A percentile compares a stretch with the other conserved stretches of the same genome.
phyloP scores from a whole-genome alignment of 2,329 filamentous ascomycete genomes.

The Epichloe typhina region DNA sequence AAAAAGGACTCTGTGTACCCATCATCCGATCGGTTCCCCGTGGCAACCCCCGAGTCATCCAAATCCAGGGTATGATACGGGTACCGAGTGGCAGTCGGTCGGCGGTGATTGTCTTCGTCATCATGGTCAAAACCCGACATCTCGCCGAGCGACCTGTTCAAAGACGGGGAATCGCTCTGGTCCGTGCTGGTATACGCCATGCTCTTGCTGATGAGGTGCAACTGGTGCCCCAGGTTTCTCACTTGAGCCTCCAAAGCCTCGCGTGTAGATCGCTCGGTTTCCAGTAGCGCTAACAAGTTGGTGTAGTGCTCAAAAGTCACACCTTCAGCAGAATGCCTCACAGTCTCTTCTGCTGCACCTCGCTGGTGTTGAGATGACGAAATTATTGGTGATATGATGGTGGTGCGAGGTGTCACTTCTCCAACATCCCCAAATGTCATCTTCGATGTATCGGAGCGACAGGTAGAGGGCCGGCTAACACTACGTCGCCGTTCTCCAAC shows the following conservation, averaged over 20 bases:
- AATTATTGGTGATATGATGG: conserved; percentile 17
- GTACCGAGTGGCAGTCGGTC: background rate
- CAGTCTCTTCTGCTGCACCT: conserved; percentile 11
- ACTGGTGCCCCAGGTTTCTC: conserved; percentile 34
- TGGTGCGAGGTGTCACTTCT: conserved; percentile 27
- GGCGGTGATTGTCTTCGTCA: conserved; percentile 21
- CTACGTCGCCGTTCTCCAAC: conserved; percentile 1
- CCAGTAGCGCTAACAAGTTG: conserved; percentile 37
- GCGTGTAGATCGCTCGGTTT: conserved; percentile 43
- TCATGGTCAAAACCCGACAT: conserved; percentile 31
- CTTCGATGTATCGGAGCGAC: conserved; percentile 27
- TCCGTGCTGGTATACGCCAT: conserved; percentile 10
- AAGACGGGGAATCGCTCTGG: conserved; percentile 18
- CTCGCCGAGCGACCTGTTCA: conserved; percentile 23
- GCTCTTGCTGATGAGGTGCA: conserved; percentile 33
- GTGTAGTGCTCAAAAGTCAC: conserved; percentile 34
- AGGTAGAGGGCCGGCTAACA: conserved; percentile 19
- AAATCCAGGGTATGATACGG: conserved; percentile 2
- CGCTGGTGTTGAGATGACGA: conserved; percentile 27
- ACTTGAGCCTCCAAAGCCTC: conserved; percentile 44
- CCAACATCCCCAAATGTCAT: conserved; percentile 33
- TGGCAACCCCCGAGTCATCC: conserved; percentile 25
- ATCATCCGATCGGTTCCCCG: conserved; percentile 26
- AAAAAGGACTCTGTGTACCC: conserved; percentile 36
- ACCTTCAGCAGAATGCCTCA: conserved; percentile 16